Conservation (phyloP, 1,284 basidiomycete genomes). For the Dichomitus squalens region DNA sequence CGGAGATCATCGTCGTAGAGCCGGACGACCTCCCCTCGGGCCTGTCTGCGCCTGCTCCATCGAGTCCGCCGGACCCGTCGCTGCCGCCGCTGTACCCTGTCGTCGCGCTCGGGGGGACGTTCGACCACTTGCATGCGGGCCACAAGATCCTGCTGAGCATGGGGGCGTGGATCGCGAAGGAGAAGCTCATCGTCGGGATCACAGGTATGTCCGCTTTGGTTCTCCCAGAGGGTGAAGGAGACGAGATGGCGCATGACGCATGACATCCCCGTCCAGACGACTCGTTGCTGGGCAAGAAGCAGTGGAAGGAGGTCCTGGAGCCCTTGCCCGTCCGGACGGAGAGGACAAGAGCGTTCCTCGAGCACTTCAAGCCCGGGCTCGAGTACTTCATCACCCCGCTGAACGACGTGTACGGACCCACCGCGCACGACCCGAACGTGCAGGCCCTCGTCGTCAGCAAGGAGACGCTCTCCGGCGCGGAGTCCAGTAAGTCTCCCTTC, state of each 20-base stretch:
- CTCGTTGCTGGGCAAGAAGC: conserved; percentile 74
- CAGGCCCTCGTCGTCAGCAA: conserved; percentile 87
- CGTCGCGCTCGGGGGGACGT: conserved; percentile 79
- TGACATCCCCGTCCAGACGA: conserved; percentile 52
- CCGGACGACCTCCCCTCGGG: conserved; percentile 21
- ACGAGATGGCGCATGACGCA: background rate
- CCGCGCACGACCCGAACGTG: conserved; percentile 80
- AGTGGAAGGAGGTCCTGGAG: conserved; percentile 73
- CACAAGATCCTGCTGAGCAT: conserved; percentile 97
- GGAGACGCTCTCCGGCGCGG: conserved; percentile 81
- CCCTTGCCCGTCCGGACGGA: conserved; percentile 56
- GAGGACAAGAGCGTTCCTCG: conserved; percentile 64
- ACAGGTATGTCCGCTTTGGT: conserved; percentile 54
- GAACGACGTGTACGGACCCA: conserved; percentile 86
- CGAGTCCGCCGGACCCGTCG: conserved; percentile 12
- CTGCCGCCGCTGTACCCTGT: conserved; percentile 40
- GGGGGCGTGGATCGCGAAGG: conserved; percentile 78
- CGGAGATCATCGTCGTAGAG: conserved; percentile 19
- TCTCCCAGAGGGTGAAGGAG: too few species aligned
- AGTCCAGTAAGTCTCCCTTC: conserved; percentile 54
- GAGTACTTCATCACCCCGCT: conserved; percentile 72
- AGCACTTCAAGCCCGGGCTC: conserved; percentile 66
- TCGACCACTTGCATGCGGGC: conserved; percentile 96
- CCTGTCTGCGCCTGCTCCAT: conserved; percentile 1
- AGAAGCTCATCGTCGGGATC: conserved; percentile 89